Evolutionary conservation across 1,284 basidiomycete genomes (phyloP), one percentile per base, ranked within the genome.

Genomic region (Erythrobasidium hasegawianum): DNA sequence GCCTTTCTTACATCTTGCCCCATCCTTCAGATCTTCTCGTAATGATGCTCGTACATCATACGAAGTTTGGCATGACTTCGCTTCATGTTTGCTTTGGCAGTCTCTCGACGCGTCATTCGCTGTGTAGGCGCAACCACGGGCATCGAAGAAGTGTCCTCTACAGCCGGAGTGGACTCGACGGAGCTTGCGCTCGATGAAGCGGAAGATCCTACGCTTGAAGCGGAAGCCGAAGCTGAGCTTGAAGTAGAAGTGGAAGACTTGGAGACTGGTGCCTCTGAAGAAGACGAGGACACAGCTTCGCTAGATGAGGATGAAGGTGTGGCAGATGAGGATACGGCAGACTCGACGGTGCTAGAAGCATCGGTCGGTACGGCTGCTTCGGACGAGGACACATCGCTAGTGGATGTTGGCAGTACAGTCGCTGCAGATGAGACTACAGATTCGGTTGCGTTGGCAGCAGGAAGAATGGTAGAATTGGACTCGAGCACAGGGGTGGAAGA

Each of bases 381-480:
- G 5, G 56, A 1, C 9, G 62, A 27, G 11, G 62, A 65, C 2
- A 38, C 38, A 0, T 39, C 14, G 29, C 10, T 53, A 16, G 18
- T 22, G 24, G 45, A 29, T 52, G 24, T 7, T 10, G 45, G 39
- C 2, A 43, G 14, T 22, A 27, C 57, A 9, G 57, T n/a, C 9
- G 57, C 40, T 26, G 38, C 13, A 22, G 40, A 27, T 47, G 43
- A 20, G 16, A 39, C 40, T 18, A 39, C 59, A 43, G 54, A 29
- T 39, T 39, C n/a, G 16, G 24, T 14, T 22, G 39, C 57, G 45
- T 50, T 55, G 33, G 39, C 56, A 39, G 56, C 27, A 18, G 62
- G 62, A 18, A 65, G 55, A 26, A 41, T 39, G 29, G 56, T 58
- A 16, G 50, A 53, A 26, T 61, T 61, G 22, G 49, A 54, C 8